Evolutionary conservation across 2,329 filamentous ascomycete species (phyloP), one percentile per base, ranked within the genome.

Genomic region (Hyphodiscus sp.): DNA sequence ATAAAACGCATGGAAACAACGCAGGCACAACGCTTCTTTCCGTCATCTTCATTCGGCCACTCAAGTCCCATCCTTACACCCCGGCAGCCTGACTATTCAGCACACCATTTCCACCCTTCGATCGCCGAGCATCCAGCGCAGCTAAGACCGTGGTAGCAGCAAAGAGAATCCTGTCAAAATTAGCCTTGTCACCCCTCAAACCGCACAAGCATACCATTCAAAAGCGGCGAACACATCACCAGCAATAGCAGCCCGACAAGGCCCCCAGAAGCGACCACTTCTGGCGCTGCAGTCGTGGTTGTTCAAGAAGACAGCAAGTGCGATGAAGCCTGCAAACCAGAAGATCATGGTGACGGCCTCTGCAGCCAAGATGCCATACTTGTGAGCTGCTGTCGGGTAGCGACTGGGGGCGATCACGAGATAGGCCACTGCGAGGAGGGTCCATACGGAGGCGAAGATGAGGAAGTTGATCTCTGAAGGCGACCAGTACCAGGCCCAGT

Each of bases 251-350:
- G 60, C 60, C 19, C 57, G 51, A 29, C 64, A 67, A 1, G 56
- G 52, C 0, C 57, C 50, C 55, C 49, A 57, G 7, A 4, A 38
- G 2, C 33, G 33, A 38, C 33, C 33, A n/a, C 33, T 38, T n/a
- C 75, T 73, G 43, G 72, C 75, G 65, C 82, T 84, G 53, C 78
- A 73, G 9, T 67, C 70, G 0, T 80, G 73, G 16, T 79, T 76
- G 50, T 80, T 79, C 53, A 90, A 71, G 52, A 76, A 76, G 19
- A 83, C 85, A 0, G 86, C 89, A 11, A 91, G 71, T 0, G 89
- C 89, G 60, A 95, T 84, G 63, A 90, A 87, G 7, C 89, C 90
- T 0, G 86, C 85, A 66, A 96, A 94, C 91, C 91, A 96, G 75
- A 95, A 95, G 53, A 95, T 76, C 72, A 86, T 85, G 10, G 89